phyloP scores from a whole-genome alignment of 1,139 yeast genomes.

The Blastobotrys apis region DNA sequence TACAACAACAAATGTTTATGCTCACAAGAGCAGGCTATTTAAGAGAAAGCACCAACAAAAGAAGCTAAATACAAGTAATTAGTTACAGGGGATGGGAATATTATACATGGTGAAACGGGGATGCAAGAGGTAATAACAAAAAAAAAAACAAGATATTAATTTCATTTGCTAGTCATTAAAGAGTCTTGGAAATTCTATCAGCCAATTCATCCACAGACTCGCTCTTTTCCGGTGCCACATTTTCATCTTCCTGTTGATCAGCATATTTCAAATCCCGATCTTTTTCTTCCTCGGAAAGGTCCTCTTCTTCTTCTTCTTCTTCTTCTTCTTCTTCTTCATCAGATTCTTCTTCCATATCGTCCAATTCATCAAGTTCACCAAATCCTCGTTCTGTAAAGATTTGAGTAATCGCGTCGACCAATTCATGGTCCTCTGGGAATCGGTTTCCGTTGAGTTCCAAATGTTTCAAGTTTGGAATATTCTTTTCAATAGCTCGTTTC shows the following conservation, averaged over 20 bases:
- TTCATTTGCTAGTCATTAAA: constrained; percentile 4
- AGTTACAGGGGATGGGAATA: not conserved
- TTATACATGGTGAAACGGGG: too few relatives aligned
- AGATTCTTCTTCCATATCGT: constrained; percentile 87
- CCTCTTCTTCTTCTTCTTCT: constrained; percentile 62
- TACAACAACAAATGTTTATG: not conserved
- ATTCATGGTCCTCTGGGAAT: constrained; percentile 71
- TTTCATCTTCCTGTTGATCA: constrained; percentile 45
- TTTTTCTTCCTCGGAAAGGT: constrained; percentile 50
- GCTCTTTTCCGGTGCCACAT: constrained; percentile 38
- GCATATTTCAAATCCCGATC: constrained; percentile 58
- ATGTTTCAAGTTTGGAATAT: constrained; percentile 55
- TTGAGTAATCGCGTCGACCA: constrained; percentile 51
- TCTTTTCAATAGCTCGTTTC: constrained; percentile 47
- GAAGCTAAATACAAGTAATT: not conserved
- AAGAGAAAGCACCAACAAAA: not conserved
- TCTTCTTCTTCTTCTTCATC: constrained; percentile 81
- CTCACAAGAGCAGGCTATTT: not conserved
- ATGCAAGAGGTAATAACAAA: too few relatives aligned
- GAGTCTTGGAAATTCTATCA: constrained; percentile 47
- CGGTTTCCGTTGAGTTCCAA: constrained; percentile 91
- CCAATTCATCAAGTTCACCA: constrained; percentile 86
- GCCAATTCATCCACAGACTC: constrained; percentile 57
- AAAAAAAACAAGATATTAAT: not conserved
- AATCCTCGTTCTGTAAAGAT: constrained; percentile 68